Base-by-base conservation (phyloP, 169 alveolate species). In the Plasmodium gaboni region DNA sequence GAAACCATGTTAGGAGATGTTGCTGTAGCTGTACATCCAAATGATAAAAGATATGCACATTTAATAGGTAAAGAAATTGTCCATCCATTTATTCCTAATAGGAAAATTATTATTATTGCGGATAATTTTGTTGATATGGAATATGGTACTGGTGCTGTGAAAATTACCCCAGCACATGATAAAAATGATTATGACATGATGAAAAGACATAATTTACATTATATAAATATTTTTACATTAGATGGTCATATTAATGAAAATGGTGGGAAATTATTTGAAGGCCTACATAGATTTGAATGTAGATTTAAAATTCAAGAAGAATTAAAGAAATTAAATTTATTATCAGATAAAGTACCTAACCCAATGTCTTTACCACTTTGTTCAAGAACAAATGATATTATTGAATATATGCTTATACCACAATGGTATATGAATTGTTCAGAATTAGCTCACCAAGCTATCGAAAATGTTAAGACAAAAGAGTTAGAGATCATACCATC, bases 1-100 rank as follows among this genome's bases (percentile, higher is more conserved):
- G 99, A 99, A 95, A 99, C 99, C 42, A 99, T 99, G 99, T 96
- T 99, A 22, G 99, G 99, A 55, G 99, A 99, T 94, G 98, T 97
- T 4, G 99, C 99, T 0, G 99, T 99, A n/a, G 99, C 99, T 1
- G 99, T 99, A 9, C 98, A 98, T 88, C 99, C 99, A n/a, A 97
- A 97, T 63, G 99, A 99, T 85, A 95, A 90, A 28, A 95, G 99
- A 93, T 71, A 91, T 59, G 19, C 65, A 68, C 96, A 97, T 89
- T 90, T 98, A 78, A 95, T 98, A 42, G 99, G 99, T 15, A 97
- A 97, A 89, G 97, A 97, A 88, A 95, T 98, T 19, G 90, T 96
- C 26, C 99, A 99, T 95, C 99, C 99, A 15, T 98, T 99, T 92
- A 90, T 98, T 74, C 96, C 96, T 38, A 98, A 97, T 12, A 96